Evolutionary conservation across 2,329 filamentous ascomycete genomes (phyloP), one percentile per base, ranked within the genome.

Genomic region (Colletotrichum costaricense): DNA sequence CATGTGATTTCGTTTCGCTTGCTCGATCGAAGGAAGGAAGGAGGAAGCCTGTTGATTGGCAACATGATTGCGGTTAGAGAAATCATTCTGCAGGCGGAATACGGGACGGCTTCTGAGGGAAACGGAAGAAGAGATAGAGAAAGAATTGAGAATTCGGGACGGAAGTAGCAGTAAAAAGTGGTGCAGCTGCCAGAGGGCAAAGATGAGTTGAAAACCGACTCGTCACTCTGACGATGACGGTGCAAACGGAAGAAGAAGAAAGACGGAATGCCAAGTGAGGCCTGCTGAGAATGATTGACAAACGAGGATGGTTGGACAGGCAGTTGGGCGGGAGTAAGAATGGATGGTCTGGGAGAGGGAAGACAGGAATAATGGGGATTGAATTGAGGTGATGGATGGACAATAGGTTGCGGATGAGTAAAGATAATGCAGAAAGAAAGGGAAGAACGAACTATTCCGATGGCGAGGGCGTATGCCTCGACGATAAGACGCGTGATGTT

Each of bases 31-130:
- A 77, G 76, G 70, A 76, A 75, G 63, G 74, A 77, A 56, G 64
- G 81, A 72, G 75, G 30, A 42, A 76, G 85, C 83, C 86, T 88
- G 84, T 82, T 86, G 81, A 83, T 86, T 86, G 84, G 83, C 84
- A 82, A 85, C 80, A 85, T 83, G 84, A 84, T 85, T 86, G 85
- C 83, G 79, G 88, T 90, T 89, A 90, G 88, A 90, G 82, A 85
- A 82, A 81, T 81, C 81, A 86, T 85, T 82, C 83, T 85, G 80
- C 67, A 35, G 60, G 62, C 35, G 28, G 49, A 19, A 38, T 55
- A 55, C 62, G 33, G 46, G 35, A 38, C 56, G 56, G 33, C 69
- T 71, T 73, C 71, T 57, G 56, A 55, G 55, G 28, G 42, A 82
- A 78, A 66, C 9, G 59, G 33, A 69, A 64, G 62, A 74, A 63